A percentile compares a stretch with the other conserved stretches of the same genome.
Conservation (phyloP, 129 eudicot genomes). For the Apium graveolens region DNA sequence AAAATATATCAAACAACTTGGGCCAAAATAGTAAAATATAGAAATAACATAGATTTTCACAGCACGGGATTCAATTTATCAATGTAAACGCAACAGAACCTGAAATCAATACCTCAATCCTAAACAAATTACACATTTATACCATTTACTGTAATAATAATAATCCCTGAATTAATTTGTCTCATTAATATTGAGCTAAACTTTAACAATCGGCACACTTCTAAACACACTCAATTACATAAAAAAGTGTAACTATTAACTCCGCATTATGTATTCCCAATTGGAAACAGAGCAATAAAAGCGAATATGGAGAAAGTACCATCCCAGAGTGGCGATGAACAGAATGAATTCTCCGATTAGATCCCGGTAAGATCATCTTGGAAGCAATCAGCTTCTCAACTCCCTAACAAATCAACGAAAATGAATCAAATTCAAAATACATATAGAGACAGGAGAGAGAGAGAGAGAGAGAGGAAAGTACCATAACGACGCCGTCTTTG, state of each 20-base stretch:
- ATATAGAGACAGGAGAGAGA: background rate
- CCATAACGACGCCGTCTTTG: conserved; percentile 93
- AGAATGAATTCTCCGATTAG: conserved; percentile 88
- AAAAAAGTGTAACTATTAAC: background rate
- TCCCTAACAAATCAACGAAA: conserved; percentile 34
- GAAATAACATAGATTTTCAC: background rate
- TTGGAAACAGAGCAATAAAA: background rate
- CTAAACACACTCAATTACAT: background rate
- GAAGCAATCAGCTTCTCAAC: conserved; percentile 96
- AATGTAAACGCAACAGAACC: background rate
- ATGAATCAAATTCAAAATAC: background rate
- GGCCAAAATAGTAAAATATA: background rate
- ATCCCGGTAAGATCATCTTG: conserved; percentile 96
- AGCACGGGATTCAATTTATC: background rate
- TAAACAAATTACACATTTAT: background rate
- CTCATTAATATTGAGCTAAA: background rate
- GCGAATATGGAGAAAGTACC: conserved; percentile 31
- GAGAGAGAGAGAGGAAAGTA: conserved; percentile 1
- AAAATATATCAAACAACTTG: background rate
- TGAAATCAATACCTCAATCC: background rate
- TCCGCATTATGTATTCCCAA: background rate
- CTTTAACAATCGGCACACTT: background rate
- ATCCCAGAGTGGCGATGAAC: conserved; percentile 98
- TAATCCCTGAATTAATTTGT: background rate
- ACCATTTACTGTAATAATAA: background rate